Evolutionary conservation across 2,329 filamentous ascomycete species (phyloP), one percentile per base, ranked within the genome.

Genomic region (Fusarium sororula): DNA sequence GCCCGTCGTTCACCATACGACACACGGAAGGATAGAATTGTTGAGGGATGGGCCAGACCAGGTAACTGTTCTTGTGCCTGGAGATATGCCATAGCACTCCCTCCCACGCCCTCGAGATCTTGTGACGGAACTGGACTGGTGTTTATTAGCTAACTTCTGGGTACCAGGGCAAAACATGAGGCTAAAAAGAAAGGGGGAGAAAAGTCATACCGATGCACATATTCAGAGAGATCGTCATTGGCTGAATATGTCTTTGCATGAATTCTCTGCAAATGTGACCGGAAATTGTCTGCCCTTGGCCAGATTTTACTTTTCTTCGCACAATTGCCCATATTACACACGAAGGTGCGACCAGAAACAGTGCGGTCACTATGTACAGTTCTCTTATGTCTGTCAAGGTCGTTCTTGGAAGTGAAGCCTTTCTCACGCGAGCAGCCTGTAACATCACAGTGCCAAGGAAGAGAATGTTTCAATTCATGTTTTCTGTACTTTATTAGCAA

Each of bases 271-370:
- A 97, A 86, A 79, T 98, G 95, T 41, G 92, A 90, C 69, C 91
- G 91, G 81, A 98, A 98, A 78, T 98, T 98, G 81, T 98, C 95
- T 57, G 91, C 85, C 28, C 95, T 89, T 2, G 93, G 92, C 94
- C 94, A 98, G 41, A 87, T 83, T 80, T 97, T 97, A 3, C 58
- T 60, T 45, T 77, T 80, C 12, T 68, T 66, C 11, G 66, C 69
- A 51, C 80, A 81, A 22, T 65, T 51, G 1, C 66, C 78, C 48
- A 79, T 66, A 14, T 41, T 69, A 53, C 80, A 82, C 18, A 80
- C 47, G 14, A 78, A 82, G 5, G 66, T 55, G 42, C 74, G 74
- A 4, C 72, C 77, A 26, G 74, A 65, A 8, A 70, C 71, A 13
- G 68, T 60, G 15, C 84, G 70, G 86, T 91, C 66, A 82, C 84